Conservation (phyloP, 192 early-diverging fungal species). For the Coemansia sp. region DNA sequence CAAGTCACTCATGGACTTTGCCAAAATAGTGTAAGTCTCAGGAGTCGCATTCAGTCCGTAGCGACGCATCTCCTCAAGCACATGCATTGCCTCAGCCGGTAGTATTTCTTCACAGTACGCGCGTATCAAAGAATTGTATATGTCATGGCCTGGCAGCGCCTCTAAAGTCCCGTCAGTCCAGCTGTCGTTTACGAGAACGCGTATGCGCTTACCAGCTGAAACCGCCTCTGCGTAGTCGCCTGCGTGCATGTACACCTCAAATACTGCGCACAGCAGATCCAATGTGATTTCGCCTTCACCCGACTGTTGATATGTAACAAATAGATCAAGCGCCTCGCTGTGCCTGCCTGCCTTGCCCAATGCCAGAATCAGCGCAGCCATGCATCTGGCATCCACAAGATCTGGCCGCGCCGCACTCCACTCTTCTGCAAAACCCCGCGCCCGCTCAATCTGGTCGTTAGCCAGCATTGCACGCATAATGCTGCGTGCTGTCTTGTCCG, state of each 20-base stretch:
- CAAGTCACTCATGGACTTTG: constrained; percentile 34
- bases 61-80: constrained; percentile 53
- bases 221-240: constrained; percentile 45
- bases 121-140: constrained; percentile 38
- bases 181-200: constrained; percentile 23
- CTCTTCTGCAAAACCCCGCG: constrained; percentile 25
- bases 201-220: constrained; percentile 47
- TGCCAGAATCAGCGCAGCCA: constrained; percentile 28
- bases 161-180: neutral
- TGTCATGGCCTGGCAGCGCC: constrained; percentile 15
- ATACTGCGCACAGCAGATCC: constrained; percentile 30
- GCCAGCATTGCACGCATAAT: constrained; percentile 32
- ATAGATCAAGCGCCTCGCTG: constrained; percentile 34
- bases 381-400: constrained; percentile 21
- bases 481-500: constrained; percentile 20
- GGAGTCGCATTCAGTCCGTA: constrained; percentile 31
- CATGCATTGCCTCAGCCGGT: constrained; percentile 35
- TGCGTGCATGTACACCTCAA: constrained; percentile 46
- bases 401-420: constrained; percentile 27
- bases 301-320: constrained; percentile 30
- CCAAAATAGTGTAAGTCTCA: constrained; percentile 37
- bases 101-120: constrained; percentile 37
- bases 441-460: constrained; percentile 25
- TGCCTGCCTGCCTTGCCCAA: constrained; percentile 17
- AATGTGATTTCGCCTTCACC: constrained; percentile 16